Base-by-base conservation (phyloP, 106 monocot species). In the Xerophyta viscosa region DNA sequence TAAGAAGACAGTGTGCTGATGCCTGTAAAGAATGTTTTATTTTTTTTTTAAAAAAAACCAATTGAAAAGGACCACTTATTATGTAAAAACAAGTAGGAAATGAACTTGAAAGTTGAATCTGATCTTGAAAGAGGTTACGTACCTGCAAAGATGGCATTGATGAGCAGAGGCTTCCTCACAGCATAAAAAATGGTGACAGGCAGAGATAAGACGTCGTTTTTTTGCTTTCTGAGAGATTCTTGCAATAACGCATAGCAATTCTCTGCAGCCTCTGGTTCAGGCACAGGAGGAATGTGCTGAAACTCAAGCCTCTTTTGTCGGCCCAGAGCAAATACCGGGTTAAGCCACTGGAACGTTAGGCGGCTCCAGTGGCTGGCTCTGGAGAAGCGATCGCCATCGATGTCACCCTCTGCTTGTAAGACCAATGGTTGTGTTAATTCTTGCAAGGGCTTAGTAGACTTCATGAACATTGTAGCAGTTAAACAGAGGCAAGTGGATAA, bases 1-100 rank as follows among this genome's bases (percentile, higher is more conserved):
- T 87, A 93, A 7, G 87, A 83, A 29, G 74, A 66, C 0, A 82
- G 14, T 0, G 92, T 87, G 74, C 77, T 93, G 24, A 92, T 51
- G 5, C 79, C 91, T 91, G 66, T 42, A 67, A 14, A 30, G 24
- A 62, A 43, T n/a, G n/a, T n/a, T n/a, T n/a, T n/a, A n/a, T n/a
- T n/a, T n/a, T n/a, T n/a, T n/a, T n/a, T n/a, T n/a, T n/a, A n/a
- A n/a, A n/a, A n/a, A n/a, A n/a, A n/a, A n/a, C n/a, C n/a, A n/a
- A n/a, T n/a, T n/a, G n/a, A n/a, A n/a, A n/a, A n/a, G n/a, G n/a
- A n/a, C n/a, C n/a, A n/a, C n/a, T 25, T 20, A 14, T 47, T 22
- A 60, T 14, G 9, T 37, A 8, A 8, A 13, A 50, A 58, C 15
- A 14, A 3, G 0, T 4, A 59, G 15, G 12, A 42, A 11, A 17